These are phyloP conservation scores for Brassica carinata DNA, from an alignment of 345 rosid species.

Conservation along the genomic window DNA sequence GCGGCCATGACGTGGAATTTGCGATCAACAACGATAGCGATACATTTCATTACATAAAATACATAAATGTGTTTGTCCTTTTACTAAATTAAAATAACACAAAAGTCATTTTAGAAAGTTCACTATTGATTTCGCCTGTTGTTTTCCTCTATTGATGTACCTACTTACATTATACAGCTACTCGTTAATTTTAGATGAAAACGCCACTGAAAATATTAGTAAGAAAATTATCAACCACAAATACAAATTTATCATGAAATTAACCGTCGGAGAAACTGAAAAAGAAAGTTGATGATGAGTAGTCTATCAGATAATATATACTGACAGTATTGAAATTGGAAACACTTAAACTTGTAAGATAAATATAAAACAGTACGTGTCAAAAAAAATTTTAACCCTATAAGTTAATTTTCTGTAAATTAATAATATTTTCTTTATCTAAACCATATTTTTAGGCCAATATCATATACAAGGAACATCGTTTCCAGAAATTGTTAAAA, in stretches of 20 bases:
- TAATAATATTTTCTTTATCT: not conserved
- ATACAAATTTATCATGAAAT: not conserved
- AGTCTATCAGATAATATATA: not conserved
- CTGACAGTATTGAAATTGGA: not conserved
- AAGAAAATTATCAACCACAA: not conserved
- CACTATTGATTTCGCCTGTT: not conserved
- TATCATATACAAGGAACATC: not conserved
- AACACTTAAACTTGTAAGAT: not conserved
- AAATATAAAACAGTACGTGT: not conserved
- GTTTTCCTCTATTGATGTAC: not conserved
- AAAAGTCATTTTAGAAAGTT: not conserved
- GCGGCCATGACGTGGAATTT: conserved; percentile 16
- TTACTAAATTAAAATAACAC: not conserved
- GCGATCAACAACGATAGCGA: conserved; percentile 13
- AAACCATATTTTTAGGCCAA: not conserved
- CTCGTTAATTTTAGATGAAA: not conserved
- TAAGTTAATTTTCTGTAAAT: not conserved
- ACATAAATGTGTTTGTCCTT: not conserved
- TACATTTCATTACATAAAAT: not conserved
- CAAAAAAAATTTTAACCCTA: not conserved
- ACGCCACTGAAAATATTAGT: not conserved
- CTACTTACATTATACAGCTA: not conserved
- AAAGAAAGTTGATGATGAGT: not conserved
- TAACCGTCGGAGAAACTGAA: not conserved
- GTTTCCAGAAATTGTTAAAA: not conserved